Conservation (phyloP, 2,329 filamentous ascomycete genomes). For the Chlorencoelia australis region DNA sequence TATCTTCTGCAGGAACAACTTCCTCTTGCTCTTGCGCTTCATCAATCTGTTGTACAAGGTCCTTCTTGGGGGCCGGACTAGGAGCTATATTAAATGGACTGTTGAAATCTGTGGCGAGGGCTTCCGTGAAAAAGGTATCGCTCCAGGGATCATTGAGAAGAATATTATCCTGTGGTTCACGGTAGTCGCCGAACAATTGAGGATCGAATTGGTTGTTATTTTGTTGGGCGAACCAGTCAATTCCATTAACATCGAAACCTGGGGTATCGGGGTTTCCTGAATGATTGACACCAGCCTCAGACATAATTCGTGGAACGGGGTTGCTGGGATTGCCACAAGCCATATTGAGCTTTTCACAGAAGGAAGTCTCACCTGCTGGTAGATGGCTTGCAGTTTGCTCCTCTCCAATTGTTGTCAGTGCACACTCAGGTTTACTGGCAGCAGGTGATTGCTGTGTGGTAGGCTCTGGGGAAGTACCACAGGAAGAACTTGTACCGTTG, state of each 20-base stretch:
- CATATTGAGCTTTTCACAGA: conserved; percentile 46
- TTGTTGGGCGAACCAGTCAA: conserved; percentile 70
- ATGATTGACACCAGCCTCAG: conserved; percentile 17
- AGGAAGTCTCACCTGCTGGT: conserved; percentile 38
- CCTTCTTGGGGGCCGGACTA: conserved; percentile 44
- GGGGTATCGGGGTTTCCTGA: conserved; percentile 22
- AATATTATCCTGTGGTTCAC: conserved; percentile 78
- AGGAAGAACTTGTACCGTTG: conserved; percentile 51
- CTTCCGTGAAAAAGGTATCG: conserved; percentile 49
- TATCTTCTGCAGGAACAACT: conserved; percentile 48
- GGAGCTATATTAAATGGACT: conserved; percentile 66
- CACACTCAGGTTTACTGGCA: conserved; percentile 50
- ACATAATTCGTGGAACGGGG: conserved; percentile 38
- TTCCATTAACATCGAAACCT: conserved; percentile 40
- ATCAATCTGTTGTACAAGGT: conserved; percentile 70
- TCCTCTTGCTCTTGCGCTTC: conserved; percentile 64
- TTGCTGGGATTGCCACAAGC: conserved; percentile 43
- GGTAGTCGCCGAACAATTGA: conserved; percentile 82
- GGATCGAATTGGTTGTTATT: conserved; percentile 85
- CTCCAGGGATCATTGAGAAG: conserved; percentile 50
- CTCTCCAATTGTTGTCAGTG: conserved; percentile 54
- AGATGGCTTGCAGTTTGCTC: conserved; percentile 41
- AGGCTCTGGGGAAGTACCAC: conserved; percentile 70
- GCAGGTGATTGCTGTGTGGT: conserved; percentile 58
- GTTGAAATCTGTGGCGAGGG: conserved; percentile 70